Percentiles rank a stretch among this genome's conserved stretches.
Conservation (phyloP, 2,329 filamentous ascomycete species). For the Hymenotorrendiella dingleyae region DNA sequence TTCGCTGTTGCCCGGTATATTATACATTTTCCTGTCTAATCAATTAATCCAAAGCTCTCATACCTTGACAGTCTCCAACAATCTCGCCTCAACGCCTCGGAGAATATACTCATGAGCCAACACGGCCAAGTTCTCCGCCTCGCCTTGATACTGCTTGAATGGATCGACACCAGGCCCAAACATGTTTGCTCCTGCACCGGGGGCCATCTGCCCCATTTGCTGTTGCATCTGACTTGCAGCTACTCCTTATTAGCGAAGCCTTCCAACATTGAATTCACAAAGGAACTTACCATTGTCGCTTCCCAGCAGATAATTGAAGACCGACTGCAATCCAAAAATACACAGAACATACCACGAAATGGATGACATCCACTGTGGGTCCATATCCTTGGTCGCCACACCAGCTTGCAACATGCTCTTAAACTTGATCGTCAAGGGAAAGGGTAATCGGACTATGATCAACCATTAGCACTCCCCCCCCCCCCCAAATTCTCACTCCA, state of each 20-base stretch:
- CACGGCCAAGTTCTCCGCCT: constrained; percentile 93
- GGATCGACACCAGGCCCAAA: constrained; percentile 92
- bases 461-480: constrained; percentile 16
- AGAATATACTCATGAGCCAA: constrained; percentile 90
- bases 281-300: constrained; percentile 78
- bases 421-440: constrained; percentile 96
- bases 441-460: constrained; percentile 88
- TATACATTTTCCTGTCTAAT: too few relatives aligned
- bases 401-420: constrained; percentile 99
- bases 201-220: constrained; percentile 71
- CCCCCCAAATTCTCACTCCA: background rate
- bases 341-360: constrained; percentile 99
- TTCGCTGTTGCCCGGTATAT: too few relatives aligned
- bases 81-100: constrained; percentile 78
- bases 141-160: constrained; percentile 87
- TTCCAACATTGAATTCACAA: background rate
- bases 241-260: constrained; percentile 33
- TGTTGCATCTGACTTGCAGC: constrained; percentile 88
- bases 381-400: constrained; percentile 90
- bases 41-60: too few relatives aligned
- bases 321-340: constrained; percentile 90
- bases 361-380: constrained; percentile 97
- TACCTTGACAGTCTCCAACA: constrained; percentile 48
- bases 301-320: constrained; percentile 94
- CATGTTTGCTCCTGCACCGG: constrained; percentile 57